These are phyloP conservation scores for Fusarium austroafricanum DNA, from an alignment of 2,329 filamentous ascomycete species.

Conservation along the genomic window DNA sequence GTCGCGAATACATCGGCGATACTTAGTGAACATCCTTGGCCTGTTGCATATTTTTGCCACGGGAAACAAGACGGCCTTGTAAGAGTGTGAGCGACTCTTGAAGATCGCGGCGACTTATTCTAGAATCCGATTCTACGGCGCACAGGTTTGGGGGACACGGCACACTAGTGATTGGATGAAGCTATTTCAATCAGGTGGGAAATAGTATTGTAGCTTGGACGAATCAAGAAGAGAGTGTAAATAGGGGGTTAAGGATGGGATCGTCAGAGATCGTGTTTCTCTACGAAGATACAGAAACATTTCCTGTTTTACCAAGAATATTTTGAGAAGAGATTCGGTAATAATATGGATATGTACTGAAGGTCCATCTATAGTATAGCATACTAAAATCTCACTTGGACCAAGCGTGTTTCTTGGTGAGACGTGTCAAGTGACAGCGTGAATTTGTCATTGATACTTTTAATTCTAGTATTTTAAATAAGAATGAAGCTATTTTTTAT, in stretches of 20 bases:
- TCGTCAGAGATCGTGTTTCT: not conserved
- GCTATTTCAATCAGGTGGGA: not conserved
- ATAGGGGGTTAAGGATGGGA: not conserved
- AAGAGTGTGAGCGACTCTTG: not conserved
- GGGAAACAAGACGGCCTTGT: constrained; percentile 28
- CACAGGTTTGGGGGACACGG: not conserved
- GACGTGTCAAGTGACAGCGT: constrained; percentile 11
- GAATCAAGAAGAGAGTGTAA: too few species aligned
- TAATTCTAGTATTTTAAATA: not conserved
- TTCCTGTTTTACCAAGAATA: not conserved
- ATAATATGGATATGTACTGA: constrained; percentile 12
- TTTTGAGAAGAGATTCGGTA: not conserved
- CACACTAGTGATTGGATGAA: not conserved
- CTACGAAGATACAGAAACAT: not conserved
- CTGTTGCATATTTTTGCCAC: not conserved
- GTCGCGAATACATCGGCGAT: constrained; percentile 22
- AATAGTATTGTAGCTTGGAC: not conserved
- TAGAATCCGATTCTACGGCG: not conserved
- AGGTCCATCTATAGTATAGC: not conserved
- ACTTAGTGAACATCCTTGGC: constrained; percentile 4
- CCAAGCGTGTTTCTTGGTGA: constrained; percentile 8
- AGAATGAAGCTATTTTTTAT: not conserved
- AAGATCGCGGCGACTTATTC: constrained; percentile 5
- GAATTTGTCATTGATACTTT: not conserved
- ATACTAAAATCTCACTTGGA: constrained; percentile 30